phyloP scores from a whole-genome alignment of 1,139 yeast species.

The Protomyces inundatus region DNA sequence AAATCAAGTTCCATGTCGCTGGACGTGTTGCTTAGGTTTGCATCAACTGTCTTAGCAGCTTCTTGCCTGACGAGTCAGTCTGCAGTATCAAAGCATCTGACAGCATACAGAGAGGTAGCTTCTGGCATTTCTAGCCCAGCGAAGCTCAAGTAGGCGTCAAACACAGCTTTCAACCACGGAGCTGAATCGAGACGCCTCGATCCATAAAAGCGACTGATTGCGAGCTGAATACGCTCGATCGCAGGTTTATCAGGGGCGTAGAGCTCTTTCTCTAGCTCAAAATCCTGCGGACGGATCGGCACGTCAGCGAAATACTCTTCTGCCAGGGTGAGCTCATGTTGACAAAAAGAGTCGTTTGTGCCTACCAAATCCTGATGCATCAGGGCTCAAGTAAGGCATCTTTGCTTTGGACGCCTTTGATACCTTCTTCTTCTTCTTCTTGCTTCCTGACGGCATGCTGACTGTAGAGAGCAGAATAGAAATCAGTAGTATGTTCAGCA shows the following conservation, averaged over 20 bases:
- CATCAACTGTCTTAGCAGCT: background rate
- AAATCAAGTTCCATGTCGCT: slow-evolving; percentile 8
- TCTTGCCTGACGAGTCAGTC: background rate
- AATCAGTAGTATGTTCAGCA: too few species aligned
- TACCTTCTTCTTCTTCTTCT: background rate
- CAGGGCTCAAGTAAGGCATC: background rate
- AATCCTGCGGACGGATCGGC: slow-evolving; percentile 5
- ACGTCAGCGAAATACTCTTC: slow-evolving; percentile 21
- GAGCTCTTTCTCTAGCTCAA: background rate
- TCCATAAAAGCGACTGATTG: slow-evolving; percentile 4
- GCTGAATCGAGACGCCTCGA: background rate
- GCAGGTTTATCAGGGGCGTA: slow-evolving; percentile 2
- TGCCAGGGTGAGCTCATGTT: background rate
- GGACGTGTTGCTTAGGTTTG: background rate
- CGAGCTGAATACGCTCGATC: slow-evolving; percentile 11
- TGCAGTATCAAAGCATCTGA: background rate
- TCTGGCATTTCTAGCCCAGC: slow-evolving; percentile 5
- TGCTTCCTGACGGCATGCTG: too few species aligned
- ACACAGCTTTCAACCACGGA: slow-evolving; percentile 16
- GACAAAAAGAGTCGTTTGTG: background rate
- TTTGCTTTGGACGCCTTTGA: background rate
- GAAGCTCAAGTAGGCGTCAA: slow-evolving; percentile 8
- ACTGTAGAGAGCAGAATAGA: too few species aligned
- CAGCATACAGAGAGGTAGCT: background rate
- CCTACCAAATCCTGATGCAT: background rate